These are phyloP conservation scores for Bruguiera hainesii DNA, from an alignment of 441 rosid species.

Conservation along the genomic window DNA sequence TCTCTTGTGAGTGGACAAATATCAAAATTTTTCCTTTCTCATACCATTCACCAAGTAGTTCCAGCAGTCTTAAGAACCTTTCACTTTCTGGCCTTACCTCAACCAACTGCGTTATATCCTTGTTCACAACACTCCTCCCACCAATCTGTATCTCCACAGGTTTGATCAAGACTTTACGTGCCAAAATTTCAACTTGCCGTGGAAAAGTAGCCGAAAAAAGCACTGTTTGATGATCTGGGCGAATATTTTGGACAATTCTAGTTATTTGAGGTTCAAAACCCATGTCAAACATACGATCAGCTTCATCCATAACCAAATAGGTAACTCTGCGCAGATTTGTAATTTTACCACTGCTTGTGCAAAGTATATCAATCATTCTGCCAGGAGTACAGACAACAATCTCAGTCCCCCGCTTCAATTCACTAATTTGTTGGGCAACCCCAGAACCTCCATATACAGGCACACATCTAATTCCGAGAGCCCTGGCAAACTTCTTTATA, in stretches of 20 bases:
- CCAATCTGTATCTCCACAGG: conserved; percentile 91
- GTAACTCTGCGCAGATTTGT: conserved; percentile 85
- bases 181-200: conserved; percentile 92
- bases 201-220: conserved; percentile 98
- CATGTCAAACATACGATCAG: conserved; percentile 99
- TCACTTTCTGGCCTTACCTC: conserved; percentile 92
- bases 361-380: conserved; percentile 95
- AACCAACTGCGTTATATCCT: conserved; percentile 78
- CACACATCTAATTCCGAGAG: conserved; percentile 75
- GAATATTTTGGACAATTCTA: conserved; percentile 86
- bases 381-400: conserved; percentile 98
- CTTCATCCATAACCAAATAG: conserved; percentile 93
- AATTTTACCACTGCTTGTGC: conserved; percentile 93
- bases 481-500: conserved; percentile 78
- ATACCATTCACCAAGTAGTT: conserved; percentile 90
- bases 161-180: conserved; percentile 74
- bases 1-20: conserved; percentile 88
- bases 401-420: conserved; percentile 85
- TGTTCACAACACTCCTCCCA: conserved; percentile 97
- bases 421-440: conserved; percentile 97
- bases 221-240: conserved; percentile 92
- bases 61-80: conserved; percentile 76
- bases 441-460: conserved; percentile 98
- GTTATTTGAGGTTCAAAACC: conserved; percentile 98
- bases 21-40: conserved; percentile 87